Evolutionary conservation across 1,284 basidiomycete genomes (phyloP).

Genomic region (Moesziomyces sp.): DNA sequence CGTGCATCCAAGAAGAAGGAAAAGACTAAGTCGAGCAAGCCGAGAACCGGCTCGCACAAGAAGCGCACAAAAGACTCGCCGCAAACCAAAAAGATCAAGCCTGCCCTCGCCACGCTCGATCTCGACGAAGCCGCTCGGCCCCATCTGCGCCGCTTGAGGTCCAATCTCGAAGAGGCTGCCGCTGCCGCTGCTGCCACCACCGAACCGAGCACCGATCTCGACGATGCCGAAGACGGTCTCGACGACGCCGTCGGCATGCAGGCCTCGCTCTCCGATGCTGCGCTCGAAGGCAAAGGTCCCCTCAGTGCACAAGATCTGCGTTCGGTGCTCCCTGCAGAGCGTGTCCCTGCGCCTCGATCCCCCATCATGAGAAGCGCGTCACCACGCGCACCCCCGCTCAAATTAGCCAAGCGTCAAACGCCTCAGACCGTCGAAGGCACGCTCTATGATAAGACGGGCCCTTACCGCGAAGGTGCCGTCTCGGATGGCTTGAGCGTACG

Average conservation of each 20-base stretch:
- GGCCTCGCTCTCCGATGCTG: constrained; percentile 34
- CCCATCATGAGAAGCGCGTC: constrained; percentile 16
- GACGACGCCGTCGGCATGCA: constrained; percentile 23
- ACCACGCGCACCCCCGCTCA: constrained; percentile 41
- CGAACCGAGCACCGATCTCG: constrained; percentile 10
- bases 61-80: constrained; percentile 17
- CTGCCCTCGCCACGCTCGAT: constrained; percentile 30
- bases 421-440: constrained; percentile 63
- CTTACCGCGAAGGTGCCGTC: constrained; percentile 61
- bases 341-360: constrained; percentile 4
- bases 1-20: constrained; percentile 22
- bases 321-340: constrained; percentile 10
- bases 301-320: constrained; percentile 35
- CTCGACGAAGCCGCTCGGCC: constrained; percentile 40
- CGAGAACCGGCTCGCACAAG: constrained; percentile 6
- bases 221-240: constrained; percentile 15
- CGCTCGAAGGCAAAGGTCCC: constrained; percentile 36
- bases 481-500: constrained; percentile 64
- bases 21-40: constrained; percentile 8
- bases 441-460: constrained; percentile 62
- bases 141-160: constrained; percentile 29
- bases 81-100: constrained; percentile 14
- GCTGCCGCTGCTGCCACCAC: constrained; percentile 46
- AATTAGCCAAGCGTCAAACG: constrained; percentile 46
- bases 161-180: constrained; percentile 49